Percentiles rank a stretch among this genome's conserved stretches.
These are phyloP conservation scores for Sugiyamaella marilandica DNA, from an alignment of 805 yeast genomes.

Conservation along the genomic window DNA sequence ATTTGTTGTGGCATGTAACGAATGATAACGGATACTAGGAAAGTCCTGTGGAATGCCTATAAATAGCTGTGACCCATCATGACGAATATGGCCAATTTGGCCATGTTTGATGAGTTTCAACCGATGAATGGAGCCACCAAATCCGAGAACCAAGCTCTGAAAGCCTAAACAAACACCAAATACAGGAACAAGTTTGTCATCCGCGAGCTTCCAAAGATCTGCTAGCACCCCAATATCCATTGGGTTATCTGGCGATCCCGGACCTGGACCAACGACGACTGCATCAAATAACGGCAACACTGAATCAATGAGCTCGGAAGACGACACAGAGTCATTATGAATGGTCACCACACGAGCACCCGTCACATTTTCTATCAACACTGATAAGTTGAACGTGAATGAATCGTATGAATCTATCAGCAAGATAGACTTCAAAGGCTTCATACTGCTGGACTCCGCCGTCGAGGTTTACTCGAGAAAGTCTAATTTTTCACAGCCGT, in stretches of 20 bases:
- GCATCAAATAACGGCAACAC: conserved; percentile 59
- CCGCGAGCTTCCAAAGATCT: conserved; percentile 42
- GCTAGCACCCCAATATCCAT: conserved; percentile 72
- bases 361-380: conserved; percentile 53
- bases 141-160: conserved; percentile 66
- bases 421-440: conserved; percentile 36
- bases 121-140: conserved; percentile 52
- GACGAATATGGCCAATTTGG: conserved; percentile 56
- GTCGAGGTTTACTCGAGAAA: too few species aligned
- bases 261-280: conserved; percentile 92
- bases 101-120: conserved; percentile 75
- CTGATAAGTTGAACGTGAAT: conserved; percentile 76
- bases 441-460: too few species aligned
- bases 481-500: not conserved
- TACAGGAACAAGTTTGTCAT: conserved; percentile 50
- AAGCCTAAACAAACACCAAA: conserved; percentile 93
- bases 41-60: conserved; percentile 41
- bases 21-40: conserved; percentile 83
- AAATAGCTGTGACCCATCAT: conserved; percentile 38
- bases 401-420: conserved; percentile 94
- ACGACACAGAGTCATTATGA: conserved; percentile 54
- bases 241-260: conserved; percentile 73
- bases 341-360: conserved; percentile 49
- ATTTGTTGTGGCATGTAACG: conserved; percentile 51
- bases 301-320: conserved; percentile 33